Evolutionary conservation across 2,329 filamentous ascomycete species (phyloP).

Genomic region (Monascus ruber): DNA sequence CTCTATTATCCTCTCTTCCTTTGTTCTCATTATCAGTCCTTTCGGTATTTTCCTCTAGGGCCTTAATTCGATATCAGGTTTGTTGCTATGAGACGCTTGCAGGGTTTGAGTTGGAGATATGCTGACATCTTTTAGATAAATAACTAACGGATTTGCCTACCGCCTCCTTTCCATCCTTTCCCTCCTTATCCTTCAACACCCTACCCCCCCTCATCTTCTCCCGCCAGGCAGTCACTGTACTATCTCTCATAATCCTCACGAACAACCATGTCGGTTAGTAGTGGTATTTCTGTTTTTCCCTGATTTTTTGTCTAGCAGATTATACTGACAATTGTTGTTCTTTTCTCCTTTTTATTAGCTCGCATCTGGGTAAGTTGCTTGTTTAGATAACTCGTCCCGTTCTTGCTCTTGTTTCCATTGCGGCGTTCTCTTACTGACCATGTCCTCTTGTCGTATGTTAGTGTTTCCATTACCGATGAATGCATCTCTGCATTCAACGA

Average conservation of each 20-base stretch:
- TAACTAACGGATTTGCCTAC: background rate
- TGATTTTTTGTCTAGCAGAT: background rate
- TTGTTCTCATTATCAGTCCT: background rate
- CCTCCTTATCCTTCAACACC: background rate
- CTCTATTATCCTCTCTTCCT: background rate
- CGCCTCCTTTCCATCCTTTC: background rate
- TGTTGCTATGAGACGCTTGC: background rate
- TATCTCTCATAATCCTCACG: constrained; percentile 10
- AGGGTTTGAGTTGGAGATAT: background rate
- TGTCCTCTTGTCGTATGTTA: constrained; percentile 8
- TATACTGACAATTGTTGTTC: constrained; percentile 3
- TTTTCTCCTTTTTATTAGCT: constrained; percentile 13
- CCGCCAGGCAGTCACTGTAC: constrained; percentile 9
- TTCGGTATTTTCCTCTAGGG: too few species aligned
- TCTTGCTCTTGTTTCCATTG: background rate
- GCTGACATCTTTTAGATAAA: background rate
- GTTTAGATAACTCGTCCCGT: too few species aligned
- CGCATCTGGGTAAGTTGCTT: constrained; percentile 22
- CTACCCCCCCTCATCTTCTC: background rate
- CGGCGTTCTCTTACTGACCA: background rate
- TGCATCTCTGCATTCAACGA: constrained; percentile 37
- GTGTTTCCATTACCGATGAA: constrained; percentile 36
- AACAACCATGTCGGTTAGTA: constrained; percentile 25
- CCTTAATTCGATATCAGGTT: background rate
- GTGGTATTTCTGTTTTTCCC: background rate